Conservation (phyloP, 768 basidiomycete genomes). For the Rhodotorula kratochvilovae region DNA sequence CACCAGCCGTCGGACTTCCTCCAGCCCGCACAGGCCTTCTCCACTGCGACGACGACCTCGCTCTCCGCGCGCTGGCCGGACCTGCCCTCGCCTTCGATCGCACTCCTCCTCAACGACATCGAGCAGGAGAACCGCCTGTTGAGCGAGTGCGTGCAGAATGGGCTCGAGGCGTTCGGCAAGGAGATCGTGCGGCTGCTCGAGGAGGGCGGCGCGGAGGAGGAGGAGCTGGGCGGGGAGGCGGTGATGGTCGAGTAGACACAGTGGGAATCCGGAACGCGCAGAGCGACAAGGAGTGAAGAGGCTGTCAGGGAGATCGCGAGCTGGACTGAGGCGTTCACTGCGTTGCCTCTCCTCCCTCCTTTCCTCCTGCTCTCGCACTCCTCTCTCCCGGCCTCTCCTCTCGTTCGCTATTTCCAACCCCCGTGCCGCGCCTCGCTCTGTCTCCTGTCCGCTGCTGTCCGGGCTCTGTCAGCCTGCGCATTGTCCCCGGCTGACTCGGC, state of each 20-base stretch:
- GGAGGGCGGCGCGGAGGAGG: slow-evolving; percentile 15
- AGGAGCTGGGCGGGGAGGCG: not conserved
- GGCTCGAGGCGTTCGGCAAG: slow-evolving; percentile 44
- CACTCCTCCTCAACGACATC: slow-evolving; percentile 45
- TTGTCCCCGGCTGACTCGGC: too few species aligned
- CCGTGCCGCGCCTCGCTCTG: too few species aligned
- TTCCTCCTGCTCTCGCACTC: too few species aligned
- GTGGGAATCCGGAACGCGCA: too few species aligned
- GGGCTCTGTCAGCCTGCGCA: too few species aligned
- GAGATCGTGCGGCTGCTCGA: slow-evolving; percentile 45
- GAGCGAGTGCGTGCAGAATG: slow-evolving; percentile 39
- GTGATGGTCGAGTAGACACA: slow-evolving; percentile 12
- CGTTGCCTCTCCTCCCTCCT: too few species aligned
- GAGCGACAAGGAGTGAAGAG: too few species aligned
- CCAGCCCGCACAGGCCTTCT: slow-evolving; percentile 41
- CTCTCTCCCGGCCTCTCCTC: too few species aligned
- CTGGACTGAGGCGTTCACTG: too few species aligned
- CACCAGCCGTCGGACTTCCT: slow-evolving; percentile 20
- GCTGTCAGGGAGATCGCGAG: too few species aligned
- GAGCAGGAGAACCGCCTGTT: slow-evolving; percentile 45
- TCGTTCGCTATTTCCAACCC: too few species aligned
- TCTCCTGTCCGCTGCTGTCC: too few species aligned
- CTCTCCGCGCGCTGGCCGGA: slow-evolving; percentile 45
- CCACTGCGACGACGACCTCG: slow-evolving; percentile 41
- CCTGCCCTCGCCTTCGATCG: slow-evolving; percentile 39